A percentile compares a stretch with the other conserved stretches of the same genome.
These are phyloP conservation scores for Russula dissimulans DNA, from an alignment of 768 basidiomycete species.

Conservation along the genomic window DNA sequence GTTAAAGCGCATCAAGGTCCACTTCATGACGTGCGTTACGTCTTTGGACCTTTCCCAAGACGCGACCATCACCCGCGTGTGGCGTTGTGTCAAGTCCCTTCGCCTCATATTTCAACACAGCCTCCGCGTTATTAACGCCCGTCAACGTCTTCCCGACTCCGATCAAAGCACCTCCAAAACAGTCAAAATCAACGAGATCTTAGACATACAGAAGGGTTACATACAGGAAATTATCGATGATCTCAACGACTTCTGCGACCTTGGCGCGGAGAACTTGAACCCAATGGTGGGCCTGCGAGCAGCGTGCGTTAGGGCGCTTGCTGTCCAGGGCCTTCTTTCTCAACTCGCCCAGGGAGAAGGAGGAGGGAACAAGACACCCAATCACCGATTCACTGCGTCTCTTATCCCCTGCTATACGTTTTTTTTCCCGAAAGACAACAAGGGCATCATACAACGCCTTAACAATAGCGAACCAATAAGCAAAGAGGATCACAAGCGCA, in stretches of 20 bases:
- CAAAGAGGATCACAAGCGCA: background rate
- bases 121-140: no score
- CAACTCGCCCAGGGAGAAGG: background rate
- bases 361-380: background rate
- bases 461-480: background rate
- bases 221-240: background rate
- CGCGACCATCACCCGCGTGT: background rate
- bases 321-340: background rate
- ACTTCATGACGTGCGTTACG: slow-evolving; percentile 7
- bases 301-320: background rate
- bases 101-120: background rate
- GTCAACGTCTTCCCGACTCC: background rate
- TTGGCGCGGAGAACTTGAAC: no score
- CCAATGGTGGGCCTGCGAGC: background rate
- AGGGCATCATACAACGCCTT: no score
- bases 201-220: background rate
- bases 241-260: background rate
- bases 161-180: background rate
- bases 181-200: background rate
- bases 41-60: slow-evolving; percentile 1
- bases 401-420: background rate
- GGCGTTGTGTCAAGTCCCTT: background rate
- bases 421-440: background rate
- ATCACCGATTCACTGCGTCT: background rate
- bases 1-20: background rate